Percentiles rank a stretch among this genome's conserved stretches.
Evolutionary conservation across 164 flowering plant species (phyloP).

Genomic region (Tetrastigma voinierianum): DNA sequence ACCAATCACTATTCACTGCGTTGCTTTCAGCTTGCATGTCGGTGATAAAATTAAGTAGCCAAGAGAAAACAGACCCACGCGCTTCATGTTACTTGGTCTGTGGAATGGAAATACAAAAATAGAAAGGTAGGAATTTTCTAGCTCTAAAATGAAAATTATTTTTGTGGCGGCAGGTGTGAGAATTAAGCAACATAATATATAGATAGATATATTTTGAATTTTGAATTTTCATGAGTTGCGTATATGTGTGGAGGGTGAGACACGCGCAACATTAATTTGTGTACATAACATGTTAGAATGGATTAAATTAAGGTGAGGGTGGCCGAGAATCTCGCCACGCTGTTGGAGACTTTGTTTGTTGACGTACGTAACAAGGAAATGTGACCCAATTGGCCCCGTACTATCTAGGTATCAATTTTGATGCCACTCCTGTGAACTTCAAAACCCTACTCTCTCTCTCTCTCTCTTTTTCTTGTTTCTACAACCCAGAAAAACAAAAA

Average conservation of each 20-base stretch:
- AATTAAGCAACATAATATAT: too few species aligned
- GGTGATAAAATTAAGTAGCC: neutral
- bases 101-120: neutral
- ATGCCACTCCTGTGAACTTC: constrained; percentile 17
- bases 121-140: neutral
- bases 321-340: constrained; percentile 41
- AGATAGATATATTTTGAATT: too few species aligned
- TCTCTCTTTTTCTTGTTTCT: too few species aligned
- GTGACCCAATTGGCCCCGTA: neutral
- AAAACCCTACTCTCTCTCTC: neutral
- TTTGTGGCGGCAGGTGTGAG: too few species aligned
- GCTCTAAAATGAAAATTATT: too few species aligned
- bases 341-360: constrained; percentile 18
- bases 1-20: neutral
- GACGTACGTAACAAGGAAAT: constrained; percentile 11
- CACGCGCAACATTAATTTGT: neutral
- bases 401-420: constrained; percentile 8
- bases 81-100: neutral
- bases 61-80: neutral
- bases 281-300: neutral
- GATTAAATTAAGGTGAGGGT: constrained; percentile 2
- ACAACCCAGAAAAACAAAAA: too few species aligned
- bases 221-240: too few species aligned
- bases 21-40: constrained; percentile 1
- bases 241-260: neutral